Conservation (phyloP, 2,329 filamentous ascomycete species). For the Exophiala spinifera region DNA sequence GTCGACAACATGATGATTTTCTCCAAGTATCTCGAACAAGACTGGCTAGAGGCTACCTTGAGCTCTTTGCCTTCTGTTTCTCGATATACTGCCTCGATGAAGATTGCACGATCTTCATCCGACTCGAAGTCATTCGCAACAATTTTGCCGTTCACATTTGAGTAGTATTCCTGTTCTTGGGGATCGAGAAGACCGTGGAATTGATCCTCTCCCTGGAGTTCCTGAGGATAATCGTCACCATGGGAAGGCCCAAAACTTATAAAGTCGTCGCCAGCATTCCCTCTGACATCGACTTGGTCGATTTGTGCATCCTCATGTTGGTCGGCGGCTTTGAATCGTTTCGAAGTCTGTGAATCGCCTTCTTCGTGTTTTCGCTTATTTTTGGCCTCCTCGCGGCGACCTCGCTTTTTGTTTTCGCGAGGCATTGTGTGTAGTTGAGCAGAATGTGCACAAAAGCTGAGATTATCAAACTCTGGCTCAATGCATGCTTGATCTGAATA, state of each 20-base stretch:
- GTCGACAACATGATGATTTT: slow-evolving; percentile 79
- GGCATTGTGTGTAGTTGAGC: slow-evolving; percentile 37
- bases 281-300: slow-evolving; percentile 14
- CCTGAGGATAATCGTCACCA: slow-evolving; percentile 18
- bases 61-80: slow-evolving; percentile 91
- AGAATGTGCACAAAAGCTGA: background rate
- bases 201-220: slow-evolving; percentile 54
- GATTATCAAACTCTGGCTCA: no score
- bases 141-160: slow-evolving; percentile 81
- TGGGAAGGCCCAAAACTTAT: slow-evolving; percentile 36
- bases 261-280: slow-evolving; percentile 36
- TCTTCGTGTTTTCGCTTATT: slow-evolving; percentile 39
- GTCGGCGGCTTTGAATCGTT: slow-evolving; percentile 39
- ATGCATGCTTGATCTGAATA: background rate
- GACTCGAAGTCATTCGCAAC: slow-evolving; percentile 84
- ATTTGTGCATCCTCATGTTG: slow-evolving; percentile 27
- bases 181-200: slow-evolving; percentile 94
- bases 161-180: slow-evolving; percentile 94
- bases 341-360: slow-evolving; percentile 34
- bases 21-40: slow-evolving; percentile 90
- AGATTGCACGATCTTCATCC: slow-evolving; percentile 66
- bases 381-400: slow-evolving; percentile 40
- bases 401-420: slow-evolving; percentile 47
- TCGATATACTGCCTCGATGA: slow-evolving; percentile 76
- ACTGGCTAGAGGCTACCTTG: slow-evolving; percentile 93